A percentile compares a stretch with the other conserved stretches of the same genome.
phyloP scores from a whole-genome alignment of 208 protist species.

The Phytomonas francai region DNA sequence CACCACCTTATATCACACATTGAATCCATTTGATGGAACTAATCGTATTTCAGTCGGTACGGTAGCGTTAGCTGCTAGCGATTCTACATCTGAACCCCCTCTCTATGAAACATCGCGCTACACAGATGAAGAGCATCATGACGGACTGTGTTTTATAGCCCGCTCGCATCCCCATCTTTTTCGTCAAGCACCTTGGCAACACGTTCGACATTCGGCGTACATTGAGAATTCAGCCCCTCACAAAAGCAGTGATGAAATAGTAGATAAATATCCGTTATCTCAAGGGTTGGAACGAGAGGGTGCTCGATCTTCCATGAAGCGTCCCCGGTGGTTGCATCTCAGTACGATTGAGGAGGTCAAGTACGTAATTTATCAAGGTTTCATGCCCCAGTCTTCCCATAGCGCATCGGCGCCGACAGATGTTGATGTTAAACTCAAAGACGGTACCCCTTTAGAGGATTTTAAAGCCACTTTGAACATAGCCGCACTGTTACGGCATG shows the following conservation, averaged over 20 bases:
- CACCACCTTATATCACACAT: constrained; percentile 49
- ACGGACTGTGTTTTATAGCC: constrained; percentile 57
- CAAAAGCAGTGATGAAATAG: not conserved
- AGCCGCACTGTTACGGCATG: not conserved
- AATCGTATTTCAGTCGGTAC: constrained; percentile 45
- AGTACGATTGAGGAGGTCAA: not conserved
- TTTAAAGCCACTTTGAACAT: not conserved
- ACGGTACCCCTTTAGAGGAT: not conserved
- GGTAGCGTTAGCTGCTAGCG: constrained; percentile 13
- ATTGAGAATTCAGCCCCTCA: not conserved
- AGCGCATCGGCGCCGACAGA: not conserved
- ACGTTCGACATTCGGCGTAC: not conserved
- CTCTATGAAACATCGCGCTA: constrained; percentile 15
- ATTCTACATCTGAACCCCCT: constrained; percentile 9
- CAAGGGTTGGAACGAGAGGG: not conserved
- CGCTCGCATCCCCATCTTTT: constrained; percentile 71
- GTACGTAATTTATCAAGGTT: not conserved
- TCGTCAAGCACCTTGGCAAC: constrained; percentile 10
- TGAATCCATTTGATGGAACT: constrained; percentile 56
- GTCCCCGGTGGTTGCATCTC: not conserved
- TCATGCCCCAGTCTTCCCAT: not conserved
- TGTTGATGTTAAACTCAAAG: not conserved
- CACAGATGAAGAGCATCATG: constrained; percentile 53
- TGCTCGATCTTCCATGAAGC: not conserved
- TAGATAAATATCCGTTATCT: not conserved